phyloP scores from a whole-genome alignment of 257 asterid species.

The Salvia splendens region DNA sequence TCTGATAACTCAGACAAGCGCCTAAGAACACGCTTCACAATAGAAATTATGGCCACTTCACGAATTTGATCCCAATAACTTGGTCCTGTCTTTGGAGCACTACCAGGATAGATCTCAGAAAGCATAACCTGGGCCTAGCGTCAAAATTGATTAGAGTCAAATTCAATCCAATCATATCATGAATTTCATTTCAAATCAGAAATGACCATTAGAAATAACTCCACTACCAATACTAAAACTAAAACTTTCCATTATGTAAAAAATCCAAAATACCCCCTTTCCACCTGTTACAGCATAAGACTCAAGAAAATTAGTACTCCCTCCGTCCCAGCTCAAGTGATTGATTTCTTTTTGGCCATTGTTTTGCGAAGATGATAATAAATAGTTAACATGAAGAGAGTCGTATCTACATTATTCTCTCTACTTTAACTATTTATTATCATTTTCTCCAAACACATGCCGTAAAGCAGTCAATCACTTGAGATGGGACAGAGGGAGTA shows the following conservation, averaged over 20 bases:
- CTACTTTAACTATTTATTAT: too few species aligned
- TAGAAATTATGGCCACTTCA: conserved; percentile 80
- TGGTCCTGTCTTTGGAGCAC: conserved; percentile 77
- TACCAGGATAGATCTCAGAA: conserved; percentile 95
- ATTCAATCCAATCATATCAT: conserved; percentile 15
- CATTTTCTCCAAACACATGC: too few species aligned
- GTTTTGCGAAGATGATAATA: too few species aligned
- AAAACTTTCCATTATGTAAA: not conserved
- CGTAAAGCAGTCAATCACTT: too few species aligned
- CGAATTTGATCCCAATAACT: conserved; percentile 95
- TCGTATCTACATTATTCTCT: too few species aligned
- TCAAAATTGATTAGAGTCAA: conserved; percentile 35
- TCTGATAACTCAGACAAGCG: conserved; percentile 73
- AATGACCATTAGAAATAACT: conserved; percentile 13
- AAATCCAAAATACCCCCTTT: not conserved
- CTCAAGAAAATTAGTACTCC: not conserved
- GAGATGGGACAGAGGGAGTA: too few species aligned
- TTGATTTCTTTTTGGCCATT: not conserved
- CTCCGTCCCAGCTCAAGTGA: too few species aligned
- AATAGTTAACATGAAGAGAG: too few species aligned
- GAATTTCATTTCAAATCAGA: conserved; percentile 27
- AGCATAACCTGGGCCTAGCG: conserved; percentile 89
- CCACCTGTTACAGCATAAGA: not conserved
- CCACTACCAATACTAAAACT: conserved; percentile 14
- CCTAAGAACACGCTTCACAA: conserved; percentile 76